phyloP scores from a whole-genome alignment of 768 basidiomycete species.

The Termitomyces sp. region DNA sequence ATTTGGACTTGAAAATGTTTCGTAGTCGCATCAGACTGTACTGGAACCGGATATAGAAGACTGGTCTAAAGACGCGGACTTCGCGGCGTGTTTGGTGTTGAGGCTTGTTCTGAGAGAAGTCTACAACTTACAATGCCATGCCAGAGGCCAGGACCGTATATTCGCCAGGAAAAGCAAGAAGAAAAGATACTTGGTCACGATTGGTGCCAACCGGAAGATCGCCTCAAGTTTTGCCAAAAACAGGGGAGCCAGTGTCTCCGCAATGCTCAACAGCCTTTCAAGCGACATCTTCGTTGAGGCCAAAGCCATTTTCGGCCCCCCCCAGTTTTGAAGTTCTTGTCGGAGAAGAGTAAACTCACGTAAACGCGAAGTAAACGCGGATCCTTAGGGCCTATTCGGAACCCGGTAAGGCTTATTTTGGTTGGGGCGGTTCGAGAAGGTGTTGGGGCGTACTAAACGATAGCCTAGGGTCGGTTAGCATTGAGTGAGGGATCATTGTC shows the following conservation, averaged over 20 bases:
- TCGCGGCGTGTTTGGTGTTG: slow-evolving; percentile 1
- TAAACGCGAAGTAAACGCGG: no score
- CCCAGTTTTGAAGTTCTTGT: no score
- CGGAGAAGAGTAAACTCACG: no score
- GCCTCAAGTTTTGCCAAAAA: slow-evolving; percentile 3
- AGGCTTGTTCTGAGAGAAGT: background rate
- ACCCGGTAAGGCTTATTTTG: no score
- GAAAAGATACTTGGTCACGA: slow-evolving; percentile 33
- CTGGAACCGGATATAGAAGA: slow-evolving; percentile 27
- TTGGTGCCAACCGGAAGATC: slow-evolving; percentile 11
- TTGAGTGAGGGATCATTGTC: no score
- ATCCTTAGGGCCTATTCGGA: no score
- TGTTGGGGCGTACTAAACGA: no score
- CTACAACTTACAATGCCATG: slow-evolving; percentile 59
- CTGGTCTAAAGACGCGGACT: slow-evolving; percentile 53
- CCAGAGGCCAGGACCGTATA: slow-evolving; percentile 52
- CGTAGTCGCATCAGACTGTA: slow-evolving; percentile 26
- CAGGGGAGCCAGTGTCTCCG: background rate
- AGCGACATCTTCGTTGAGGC: no score
- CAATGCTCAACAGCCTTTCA: background rate
- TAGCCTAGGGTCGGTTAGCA: no score
- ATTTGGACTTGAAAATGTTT: slow-evolving; percentile 30
- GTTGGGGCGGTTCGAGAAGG: no score
- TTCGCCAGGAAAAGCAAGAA: slow-evolving; percentile 51
- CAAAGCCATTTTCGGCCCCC: no score